phyloP scores from a whole-genome alignment of 129 eudicot genomes.

The Centaurea solstitialis region DNA sequence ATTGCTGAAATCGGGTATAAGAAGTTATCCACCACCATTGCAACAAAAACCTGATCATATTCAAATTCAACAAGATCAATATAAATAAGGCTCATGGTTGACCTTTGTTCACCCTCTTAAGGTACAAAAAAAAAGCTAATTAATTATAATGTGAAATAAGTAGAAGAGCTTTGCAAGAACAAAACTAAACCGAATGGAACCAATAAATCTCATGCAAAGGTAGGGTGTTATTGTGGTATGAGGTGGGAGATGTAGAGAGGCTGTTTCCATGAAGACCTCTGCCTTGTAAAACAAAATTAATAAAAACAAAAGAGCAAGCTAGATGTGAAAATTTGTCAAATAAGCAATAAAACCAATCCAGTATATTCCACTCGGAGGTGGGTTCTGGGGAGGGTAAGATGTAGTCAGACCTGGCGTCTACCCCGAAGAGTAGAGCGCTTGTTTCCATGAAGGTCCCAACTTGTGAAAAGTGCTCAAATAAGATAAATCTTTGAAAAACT shows the following conservation, averaged over 20 bases:
- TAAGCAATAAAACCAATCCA: too few relatives aligned
- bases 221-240: neutral
- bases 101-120: neutral
- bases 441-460: neutral
- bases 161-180: slow-evolving; percentile 1
- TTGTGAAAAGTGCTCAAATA: neutral
- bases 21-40: slow-evolving; percentile 92
- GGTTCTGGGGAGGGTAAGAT: neutral
- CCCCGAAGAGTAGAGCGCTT: neutral
- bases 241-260: too few relatives aligned
- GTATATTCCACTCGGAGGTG: neutral
- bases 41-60: slow-evolving; percentile 72
- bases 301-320: too few relatives aligned
- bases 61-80: neutral
- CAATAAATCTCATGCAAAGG: neutral
- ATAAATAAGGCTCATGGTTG: slow-evolving; percentile 7
- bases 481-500: neutral
- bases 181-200: neutral
- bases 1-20: slow-evolving; percentile 83
- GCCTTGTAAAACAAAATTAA: too few relatives aligned
- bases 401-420: neutral
- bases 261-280: too few relatives aligned
- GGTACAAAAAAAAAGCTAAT: neutral
- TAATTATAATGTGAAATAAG: neutral
- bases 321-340: too few relatives aligned